These are phyloP conservation scores for Mycena maculata DNA, from an alignment of 768 basidiomycete genomes.

Conservation along the genomic window DNA sequence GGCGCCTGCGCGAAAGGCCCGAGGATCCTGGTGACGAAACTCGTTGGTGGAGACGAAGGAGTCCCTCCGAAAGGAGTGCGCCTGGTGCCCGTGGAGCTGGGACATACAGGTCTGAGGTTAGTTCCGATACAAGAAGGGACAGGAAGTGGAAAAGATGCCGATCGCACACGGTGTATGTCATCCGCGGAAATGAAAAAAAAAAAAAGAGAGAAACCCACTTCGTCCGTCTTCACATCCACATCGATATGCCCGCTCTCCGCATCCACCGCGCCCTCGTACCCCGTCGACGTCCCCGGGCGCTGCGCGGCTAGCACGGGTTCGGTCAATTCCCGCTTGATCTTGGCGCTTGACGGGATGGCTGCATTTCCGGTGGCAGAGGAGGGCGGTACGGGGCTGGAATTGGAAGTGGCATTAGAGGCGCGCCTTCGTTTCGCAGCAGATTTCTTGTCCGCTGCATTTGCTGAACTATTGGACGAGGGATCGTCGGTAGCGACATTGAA, in stretches of 20 bases:
- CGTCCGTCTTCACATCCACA: neutral
- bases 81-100: too few relatives aligned
- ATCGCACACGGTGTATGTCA: too few relatives aligned
- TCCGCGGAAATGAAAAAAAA: neutral
- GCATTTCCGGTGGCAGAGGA: too few relatives aligned
- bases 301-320: conserved; percentile 48
- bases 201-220: conserved; percentile 3
- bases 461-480: neutral
- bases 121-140: too few relatives aligned
- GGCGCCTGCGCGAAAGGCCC: neutral
- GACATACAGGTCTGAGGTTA: too few relatives aligned
- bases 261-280: conserved; percentile 65
- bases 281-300: conserved; percentile 79
- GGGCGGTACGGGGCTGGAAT: neutral
- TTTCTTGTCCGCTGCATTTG: too few relatives aligned
- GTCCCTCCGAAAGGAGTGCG: conserved; percentile 27
- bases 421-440: too few relatives aligned
- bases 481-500: neutral
- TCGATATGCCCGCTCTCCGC: conserved; percentile 11
- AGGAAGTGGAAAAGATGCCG: too few relatives aligned
- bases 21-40: too few relatives aligned
- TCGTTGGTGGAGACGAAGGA: neutral
- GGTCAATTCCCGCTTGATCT: neutral
- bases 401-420: neutral
- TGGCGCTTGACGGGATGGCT: conserved; percentile 27